Evolutionary conservation across 179 eudicot genomes (phyloP).

Genomic region (Spergularia azorica): DNA sequence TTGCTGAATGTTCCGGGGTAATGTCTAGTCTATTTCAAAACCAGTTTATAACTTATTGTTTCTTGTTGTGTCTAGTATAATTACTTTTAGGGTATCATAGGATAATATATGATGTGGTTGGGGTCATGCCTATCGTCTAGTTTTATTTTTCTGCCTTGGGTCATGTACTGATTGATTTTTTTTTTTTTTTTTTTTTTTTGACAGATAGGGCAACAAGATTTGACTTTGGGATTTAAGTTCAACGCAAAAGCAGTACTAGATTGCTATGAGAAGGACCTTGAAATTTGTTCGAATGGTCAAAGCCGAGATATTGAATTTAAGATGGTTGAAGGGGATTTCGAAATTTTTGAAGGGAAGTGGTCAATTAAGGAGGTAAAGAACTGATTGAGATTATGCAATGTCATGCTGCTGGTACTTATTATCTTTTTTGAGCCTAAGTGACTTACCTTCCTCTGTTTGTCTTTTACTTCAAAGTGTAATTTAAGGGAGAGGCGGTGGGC

Average conservation of each 20-base stretch:
- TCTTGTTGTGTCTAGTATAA: too few relatives aligned
- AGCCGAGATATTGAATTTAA: constrained; percentile 71
- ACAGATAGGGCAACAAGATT: constrained; percentile 72
- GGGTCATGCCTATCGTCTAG: background rate
- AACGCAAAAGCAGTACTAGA: constrained; percentile 74
- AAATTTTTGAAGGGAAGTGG: constrained; percentile 73
- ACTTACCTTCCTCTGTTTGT: too few relatives aligned
- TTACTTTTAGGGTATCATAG: too few relatives aligned
- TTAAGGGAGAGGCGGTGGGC: too few relatives aligned
- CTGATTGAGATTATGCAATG: too few relatives aligned
- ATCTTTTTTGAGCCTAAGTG: too few relatives aligned
- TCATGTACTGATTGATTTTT: background rate
- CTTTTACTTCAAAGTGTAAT: too few relatives aligned
- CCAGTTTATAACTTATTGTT: too few relatives aligned
- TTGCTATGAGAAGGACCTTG: constrained; percentile 65
- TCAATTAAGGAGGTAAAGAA: constrained; percentile 61
- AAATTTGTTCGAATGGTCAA: constrained; percentile 45
- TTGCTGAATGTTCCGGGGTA: too few relatives aligned
- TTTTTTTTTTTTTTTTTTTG: background rate
- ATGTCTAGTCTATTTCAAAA: too few relatives aligned
- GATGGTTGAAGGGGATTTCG: constrained; percentile 83
- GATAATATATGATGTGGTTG: background rate
- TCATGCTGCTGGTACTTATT: too few relatives aligned
- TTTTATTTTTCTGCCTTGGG: background rate
- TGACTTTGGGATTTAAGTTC: constrained; percentile 67